A percentile compares a stretch with the other conserved stretches of the same genome.
phyloP scores from a whole-genome alignment of 495 filamentous ascomycete species.

The Ramalina intermedia region DNA sequence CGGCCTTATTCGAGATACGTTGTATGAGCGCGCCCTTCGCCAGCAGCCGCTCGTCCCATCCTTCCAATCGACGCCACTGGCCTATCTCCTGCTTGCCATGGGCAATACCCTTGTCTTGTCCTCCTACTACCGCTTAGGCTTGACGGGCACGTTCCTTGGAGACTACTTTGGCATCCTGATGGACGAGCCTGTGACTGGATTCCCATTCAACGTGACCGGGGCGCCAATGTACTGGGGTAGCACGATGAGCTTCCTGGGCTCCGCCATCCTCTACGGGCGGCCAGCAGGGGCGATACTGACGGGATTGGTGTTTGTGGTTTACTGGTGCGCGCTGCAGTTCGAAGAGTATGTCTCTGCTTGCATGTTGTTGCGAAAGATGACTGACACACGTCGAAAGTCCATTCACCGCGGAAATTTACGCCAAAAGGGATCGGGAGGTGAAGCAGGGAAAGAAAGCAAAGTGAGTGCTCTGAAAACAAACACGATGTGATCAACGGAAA shows the following conservation, averaged over 20 bases:
- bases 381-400: conserved; percentile 35
- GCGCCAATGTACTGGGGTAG: conserved; percentile 96
- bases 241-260: conserved; percentile 80
- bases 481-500: background rate
- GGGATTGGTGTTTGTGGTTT: conserved; percentile 57
- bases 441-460: conserved; percentile 31
- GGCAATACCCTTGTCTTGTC: conserved; percentile 80
- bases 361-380: background rate
- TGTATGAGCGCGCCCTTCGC: conserved; percentile 59
- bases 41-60: conserved; percentile 62
- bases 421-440: conserved; percentile 53
- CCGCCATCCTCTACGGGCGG: conserved; percentile 76
- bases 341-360: conserved; percentile 51
- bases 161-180: conserved; percentile 98
- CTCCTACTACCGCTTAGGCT: conserved; percentile 81
- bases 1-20: conserved; percentile 69
- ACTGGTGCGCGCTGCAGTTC: conserved; percentile 70
- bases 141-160: conserved; percentile 92
- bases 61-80: conserved; percentile 44
- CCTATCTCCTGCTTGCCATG: conserved; percentile 49
- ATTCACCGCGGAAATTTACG: conserved; percentile 91
- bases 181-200: conserved; percentile 82
- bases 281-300: conserved; percentile 77
- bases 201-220: conserved; percentile 86
- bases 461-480: background rate